A percentile compares a stretch with the other conserved stretches of the same genome.
Conservation (phyloP, 495 filamentous ascomycete genomes). For the Aspergillus olivimuriae region DNA sequence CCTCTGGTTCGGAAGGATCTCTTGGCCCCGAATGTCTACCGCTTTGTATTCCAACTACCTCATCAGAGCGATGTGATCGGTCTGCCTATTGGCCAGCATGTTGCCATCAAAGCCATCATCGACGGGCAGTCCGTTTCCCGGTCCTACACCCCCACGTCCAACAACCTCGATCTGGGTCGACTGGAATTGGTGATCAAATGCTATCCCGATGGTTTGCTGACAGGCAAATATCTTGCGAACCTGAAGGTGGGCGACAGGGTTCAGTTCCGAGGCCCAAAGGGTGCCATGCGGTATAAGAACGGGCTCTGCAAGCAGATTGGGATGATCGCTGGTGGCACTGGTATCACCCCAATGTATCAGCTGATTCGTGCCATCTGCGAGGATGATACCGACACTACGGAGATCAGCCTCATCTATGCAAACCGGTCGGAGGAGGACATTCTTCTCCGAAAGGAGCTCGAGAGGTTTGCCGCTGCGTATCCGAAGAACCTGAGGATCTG, state of each 20-base stretch:
- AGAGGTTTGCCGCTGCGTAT: constrained; percentile 33
- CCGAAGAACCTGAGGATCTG: constrained; percentile 35
- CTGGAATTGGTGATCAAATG: constrained; percentile 44
- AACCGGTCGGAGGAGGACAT: constrained; percentile 37
- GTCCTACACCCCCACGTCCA: constrained; percentile 48
- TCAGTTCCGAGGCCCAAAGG: constrained; percentile 45
- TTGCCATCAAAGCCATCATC: constrained; percentile 42
- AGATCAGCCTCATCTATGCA: constrained; percentile 41
- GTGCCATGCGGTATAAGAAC: constrained; percentile 36
- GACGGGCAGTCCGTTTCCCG: constrained; percentile 36
- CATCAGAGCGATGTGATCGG: constrained; percentile 33
- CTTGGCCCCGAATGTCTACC: constrained; percentile 42
- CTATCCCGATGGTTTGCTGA: constrained; percentile 44
- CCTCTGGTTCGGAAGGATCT: constrained; percentile 36
- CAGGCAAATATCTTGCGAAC: constrained; percentile 38
- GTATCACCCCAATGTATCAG: constrained; percentile 53
- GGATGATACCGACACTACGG: constrained; percentile 39
- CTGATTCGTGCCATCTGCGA: constrained; percentile 48
- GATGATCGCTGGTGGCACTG: constrained; percentile 48
- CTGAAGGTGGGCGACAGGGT: constrained; percentile 38
- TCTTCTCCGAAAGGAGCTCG: constrained; percentile 37
- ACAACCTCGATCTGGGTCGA: constrained; percentile 41
- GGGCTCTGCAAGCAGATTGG: constrained; percentile 31
- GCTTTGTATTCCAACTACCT: constrained; percentile 44
- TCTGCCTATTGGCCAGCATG: constrained; percentile 48